Evolutionary conservation across 2,329 filamentous ascomycete genomes (phyloP), one percentile per base, ranked within the genome.

Genomic region (Aspergillus thermomutatus): DNA sequence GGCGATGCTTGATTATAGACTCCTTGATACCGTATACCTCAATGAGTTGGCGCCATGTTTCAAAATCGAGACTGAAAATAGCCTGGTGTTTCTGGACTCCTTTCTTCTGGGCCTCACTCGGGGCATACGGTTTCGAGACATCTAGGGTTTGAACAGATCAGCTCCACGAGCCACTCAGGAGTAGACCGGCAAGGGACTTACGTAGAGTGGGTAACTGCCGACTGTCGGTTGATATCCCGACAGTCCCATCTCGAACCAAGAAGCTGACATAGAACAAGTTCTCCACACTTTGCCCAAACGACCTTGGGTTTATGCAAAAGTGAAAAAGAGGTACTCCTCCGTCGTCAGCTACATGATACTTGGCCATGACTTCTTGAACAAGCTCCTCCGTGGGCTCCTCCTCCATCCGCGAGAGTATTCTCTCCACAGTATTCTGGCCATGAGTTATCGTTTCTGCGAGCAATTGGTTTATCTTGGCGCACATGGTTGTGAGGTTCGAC

Each of bases 181-280:
- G 41, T 19, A 47, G 14, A 27, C 45, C 46, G 17, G 41, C 28
- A 28, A 8, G 47, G 14, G 14, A 82, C 89, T 80, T 80, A 96
- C 92, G 80, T 50, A 97, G 74, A 23, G 91, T 86, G n/a, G 92
- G 92, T 45, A 96, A 77, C 1, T 83, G 87, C 58, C 88, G 77
- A 11, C 86, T 82, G 67, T 97, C 92, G 55, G 86, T 83, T 3
- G 84, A 80, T n/a, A 99, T 81, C 34, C 85, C 85, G 5, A 92
- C 84, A 58, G 83, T 85, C 10, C 92, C 92, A 74, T 99, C 94
- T 56, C 90, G 86, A 58, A 97, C 91, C 59, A 99, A 77, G 69
- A 99, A 99, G 70, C 91, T 95, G 64, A 96, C 85, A 71, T 97
- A 97, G 74, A 99, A 99, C 66, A 99, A 80, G 66, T 99, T 99